Conservation (phyloP, 805 yeast genomes). For the Yarrowia osloensis region DNA sequence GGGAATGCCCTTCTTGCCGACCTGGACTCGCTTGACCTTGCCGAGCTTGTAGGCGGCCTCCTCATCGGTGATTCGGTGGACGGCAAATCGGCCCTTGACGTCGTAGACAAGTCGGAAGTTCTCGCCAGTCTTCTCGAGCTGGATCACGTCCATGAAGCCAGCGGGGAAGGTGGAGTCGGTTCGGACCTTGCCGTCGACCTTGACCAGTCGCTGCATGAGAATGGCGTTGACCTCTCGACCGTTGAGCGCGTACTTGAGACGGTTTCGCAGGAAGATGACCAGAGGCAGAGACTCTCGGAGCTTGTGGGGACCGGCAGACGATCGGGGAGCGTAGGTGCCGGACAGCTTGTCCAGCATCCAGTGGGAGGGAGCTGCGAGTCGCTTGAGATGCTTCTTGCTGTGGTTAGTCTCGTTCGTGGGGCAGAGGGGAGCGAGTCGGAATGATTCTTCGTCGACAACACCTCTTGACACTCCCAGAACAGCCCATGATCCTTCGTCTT, state of each 20-base stretch:
- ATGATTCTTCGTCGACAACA: neutral
- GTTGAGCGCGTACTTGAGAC: constrained; percentile 97
- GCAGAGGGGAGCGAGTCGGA: neutral
- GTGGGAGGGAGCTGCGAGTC: constrained; percentile 99
- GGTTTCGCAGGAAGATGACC: constrained; percentile 95
- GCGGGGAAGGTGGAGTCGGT: constrained; percentile 98
- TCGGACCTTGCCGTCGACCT: constrained; percentile 99
- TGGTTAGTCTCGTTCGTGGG: constrained; percentile 10
- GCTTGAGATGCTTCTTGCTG: constrained; percentile 81
- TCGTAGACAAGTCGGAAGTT: constrained; percentile 99
- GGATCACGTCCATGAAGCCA: constrained; percentile 98
- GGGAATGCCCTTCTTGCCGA: constrained; percentile 98
- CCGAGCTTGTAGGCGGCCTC: constrained; percentile 98
- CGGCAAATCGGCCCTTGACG: constrained; percentile 98
- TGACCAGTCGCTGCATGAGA: constrained; percentile 96
- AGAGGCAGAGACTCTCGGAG: constrained; percentile 97
- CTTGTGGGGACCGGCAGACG: constrained; percentile 99
- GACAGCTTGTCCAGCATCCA: constrained; percentile 99
- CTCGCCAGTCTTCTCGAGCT: constrained; percentile 97
- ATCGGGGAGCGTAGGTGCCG: constrained; percentile 99
- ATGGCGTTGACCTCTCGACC: constrained; percentile 99
- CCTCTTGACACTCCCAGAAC: constrained; percentile 22
- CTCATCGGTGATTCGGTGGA: constrained; percentile 98
- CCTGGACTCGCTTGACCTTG: constrained; percentile 96
- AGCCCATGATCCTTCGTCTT: neutral